These are phyloP conservation scores for Ustilago vetiveriae DNA, from an alignment of 1,284 basidiomycete genomes.

Conservation along the genomic window DNA sequence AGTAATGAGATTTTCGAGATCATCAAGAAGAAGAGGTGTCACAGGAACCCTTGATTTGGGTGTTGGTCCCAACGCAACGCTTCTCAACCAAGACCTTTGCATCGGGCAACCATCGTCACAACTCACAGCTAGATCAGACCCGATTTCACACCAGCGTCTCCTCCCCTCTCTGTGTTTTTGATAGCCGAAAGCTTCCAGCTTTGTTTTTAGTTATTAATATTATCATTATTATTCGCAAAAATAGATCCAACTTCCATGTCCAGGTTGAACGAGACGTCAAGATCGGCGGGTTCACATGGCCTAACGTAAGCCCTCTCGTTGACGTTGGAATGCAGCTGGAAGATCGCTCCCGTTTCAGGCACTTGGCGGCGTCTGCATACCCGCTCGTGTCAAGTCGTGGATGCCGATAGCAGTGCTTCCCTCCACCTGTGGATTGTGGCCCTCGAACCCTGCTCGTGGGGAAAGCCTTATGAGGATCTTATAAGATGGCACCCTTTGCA, in stretches of 20 bases:
- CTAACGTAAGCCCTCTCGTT: slow-evolving; percentile 20
- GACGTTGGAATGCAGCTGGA: not conserved
- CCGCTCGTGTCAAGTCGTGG: too few species aligned
- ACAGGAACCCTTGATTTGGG: too few species aligned
- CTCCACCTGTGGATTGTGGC: too few species aligned
- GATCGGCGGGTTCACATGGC: slow-evolving; percentile 21
- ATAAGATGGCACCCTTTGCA: too few species aligned
- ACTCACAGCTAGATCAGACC: not conserved
- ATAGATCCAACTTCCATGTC: not conserved
- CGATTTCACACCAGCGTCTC: too few species aligned
- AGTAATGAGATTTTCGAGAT: not conserved
- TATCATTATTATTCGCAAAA: not conserved
- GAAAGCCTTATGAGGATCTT: too few species aligned
- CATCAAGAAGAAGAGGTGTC: too few species aligned
- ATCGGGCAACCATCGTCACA: slow-evolving; percentile 6
- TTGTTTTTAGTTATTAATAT: too few species aligned
- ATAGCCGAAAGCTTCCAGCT: too few species aligned
- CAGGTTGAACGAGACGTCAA: slow-evolving; percentile 31
- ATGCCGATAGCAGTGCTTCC: not conserved
- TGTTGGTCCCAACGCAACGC: slow-evolving; percentile 26
- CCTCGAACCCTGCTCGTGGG: too few species aligned
- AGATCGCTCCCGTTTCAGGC: not conserved
- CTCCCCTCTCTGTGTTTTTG: too few species aligned
- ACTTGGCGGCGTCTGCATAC: not conserved
- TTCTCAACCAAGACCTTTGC: not conserved